A percentile compares a stretch with the other conserved stretches of the same genome.
Evolutionary conservation across 2,329 filamentous ascomycete genomes (phyloP).

Genomic region (Xylariaceae sp.): DNA sequence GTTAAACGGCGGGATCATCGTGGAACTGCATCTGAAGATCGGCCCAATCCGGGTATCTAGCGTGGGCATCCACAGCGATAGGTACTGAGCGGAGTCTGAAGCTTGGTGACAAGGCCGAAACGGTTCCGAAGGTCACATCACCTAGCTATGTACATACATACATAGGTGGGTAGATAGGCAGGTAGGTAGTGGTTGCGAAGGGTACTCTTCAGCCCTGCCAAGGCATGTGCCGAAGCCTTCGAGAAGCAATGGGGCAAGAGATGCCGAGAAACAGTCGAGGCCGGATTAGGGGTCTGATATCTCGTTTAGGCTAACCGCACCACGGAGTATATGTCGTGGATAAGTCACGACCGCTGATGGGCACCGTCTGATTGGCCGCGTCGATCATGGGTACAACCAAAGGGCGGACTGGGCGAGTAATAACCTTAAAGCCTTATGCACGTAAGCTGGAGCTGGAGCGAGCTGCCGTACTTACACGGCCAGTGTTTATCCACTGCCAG

Average conservation of each 20-base stretch:
- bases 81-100: too few species aligned
- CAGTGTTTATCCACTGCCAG: neutral
- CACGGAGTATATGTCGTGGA: neutral
- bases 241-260: neutral
- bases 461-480: neutral
- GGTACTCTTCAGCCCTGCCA: neutral
- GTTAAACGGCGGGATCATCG: too few species aligned
- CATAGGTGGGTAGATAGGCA: neutral
- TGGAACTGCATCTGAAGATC: too few species aligned
- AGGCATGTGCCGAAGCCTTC: neutral
- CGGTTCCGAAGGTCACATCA: too few species aligned
- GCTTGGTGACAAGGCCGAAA: too few species aligned
- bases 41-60: too few species aligned
- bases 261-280: neutral
- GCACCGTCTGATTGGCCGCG: constrained; percentile 8
- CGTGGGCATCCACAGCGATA: too few species aligned
- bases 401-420: constrained; percentile 17
- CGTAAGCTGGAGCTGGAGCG: constrained; percentile 4
- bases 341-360: constrained; percentile 1
- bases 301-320: neutral
- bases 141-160: too few species aligned
- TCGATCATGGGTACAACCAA: neutral
- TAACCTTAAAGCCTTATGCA: constrained; percentile 30
- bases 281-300: neutral
- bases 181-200: neutral